These are phyloP conservation scores for Tricholoma terreum DNA, from an alignment of 768 basidiomycete species.

Conservation along the genomic window DNA sequence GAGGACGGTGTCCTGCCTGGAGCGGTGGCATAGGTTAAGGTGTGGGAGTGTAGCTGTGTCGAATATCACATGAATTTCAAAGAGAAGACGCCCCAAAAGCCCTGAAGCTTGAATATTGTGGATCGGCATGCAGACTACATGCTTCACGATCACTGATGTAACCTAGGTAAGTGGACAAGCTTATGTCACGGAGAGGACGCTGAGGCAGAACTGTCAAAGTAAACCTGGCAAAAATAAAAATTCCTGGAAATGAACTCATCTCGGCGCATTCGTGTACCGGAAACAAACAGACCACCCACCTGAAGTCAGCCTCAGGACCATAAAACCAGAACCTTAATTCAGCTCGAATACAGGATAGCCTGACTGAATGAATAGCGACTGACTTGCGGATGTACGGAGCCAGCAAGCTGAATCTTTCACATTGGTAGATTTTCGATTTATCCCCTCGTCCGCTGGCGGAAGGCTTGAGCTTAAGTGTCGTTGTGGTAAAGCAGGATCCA, in stretches of 20 bases:
- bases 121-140: conserved; percentile 2
- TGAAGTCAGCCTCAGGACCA: neutral
- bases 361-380: neutral
- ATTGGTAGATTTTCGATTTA: too few species aligned
- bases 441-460: neutral
- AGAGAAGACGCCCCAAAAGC: neutral
- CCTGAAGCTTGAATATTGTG: neutral
- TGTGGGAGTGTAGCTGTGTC: neutral
- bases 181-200: neutral
- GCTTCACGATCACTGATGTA: neutral
- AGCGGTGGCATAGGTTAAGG: neutral
- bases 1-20: neutral
- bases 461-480: neutral
- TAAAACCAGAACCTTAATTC: neutral
- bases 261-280: neutral
- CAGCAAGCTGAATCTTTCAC: neutral
- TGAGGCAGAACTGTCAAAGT: neutral
- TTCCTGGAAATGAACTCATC: conserved; percentile 1
- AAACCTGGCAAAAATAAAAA: neutral
- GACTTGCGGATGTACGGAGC: neutral
- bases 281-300: neutral
- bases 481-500: neutral
- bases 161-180: neutral
- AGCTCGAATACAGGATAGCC: neutral
- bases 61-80: neutral